phyloP scores from a whole-genome alignment of 2,329 filamentous ascomycete species.

The Penicillium sp. region DNA sequence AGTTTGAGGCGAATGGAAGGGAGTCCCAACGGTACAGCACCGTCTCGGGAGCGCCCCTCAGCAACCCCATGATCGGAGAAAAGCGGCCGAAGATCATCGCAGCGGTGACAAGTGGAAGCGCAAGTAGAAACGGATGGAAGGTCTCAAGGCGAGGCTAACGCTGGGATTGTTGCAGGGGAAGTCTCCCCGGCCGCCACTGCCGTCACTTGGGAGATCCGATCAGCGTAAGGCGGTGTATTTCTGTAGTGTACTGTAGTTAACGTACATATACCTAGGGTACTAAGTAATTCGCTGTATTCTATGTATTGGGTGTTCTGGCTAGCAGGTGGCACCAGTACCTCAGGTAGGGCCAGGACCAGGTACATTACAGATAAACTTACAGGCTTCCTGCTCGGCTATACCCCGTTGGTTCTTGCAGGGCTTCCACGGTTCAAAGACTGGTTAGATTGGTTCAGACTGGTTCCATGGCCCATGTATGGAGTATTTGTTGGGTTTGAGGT shows the following conservation, averaged over 20 bases:
- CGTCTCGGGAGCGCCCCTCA: too few relatives aligned
- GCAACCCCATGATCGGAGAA: conserved; percentile 9
- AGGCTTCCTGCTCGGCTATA: conserved; percentile 20
- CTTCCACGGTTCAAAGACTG: conserved; percentile 19
- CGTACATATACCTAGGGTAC: too few relatives aligned
- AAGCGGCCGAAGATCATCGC: conserved; percentile 13
- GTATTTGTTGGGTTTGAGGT: too few relatives aligned
- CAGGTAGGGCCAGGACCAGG: too few relatives aligned
- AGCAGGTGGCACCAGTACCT: too few relatives aligned
- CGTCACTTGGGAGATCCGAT: conserved; percentile 28
- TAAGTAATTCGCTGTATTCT: too few relatives aligned
- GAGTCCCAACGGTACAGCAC: too few relatives aligned
- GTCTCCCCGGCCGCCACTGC: conserved; percentile 25
- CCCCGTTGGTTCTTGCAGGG: conserved; percentile 14
- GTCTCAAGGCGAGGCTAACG: too few relatives aligned
- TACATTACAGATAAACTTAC: conserved; percentile 16
- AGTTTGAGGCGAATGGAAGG: too few relatives aligned
- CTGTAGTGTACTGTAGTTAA: too few relatives aligned
- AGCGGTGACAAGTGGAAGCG: conserved; percentile 3
- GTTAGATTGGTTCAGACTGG: conserved; percentile 10
- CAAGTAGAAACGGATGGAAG: conserved; percentile 26
- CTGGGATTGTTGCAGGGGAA: conserved; percentile 13
- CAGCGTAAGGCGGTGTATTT: conserved; percentile 14
- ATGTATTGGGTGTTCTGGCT: too few relatives aligned
- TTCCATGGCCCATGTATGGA: conserved; percentile 11